These are phyloP conservation scores for Fusarium luffae DNA, from an alignment of 2,329 filamentous ascomycete genomes.

Conservation along the genomic window DNA sequence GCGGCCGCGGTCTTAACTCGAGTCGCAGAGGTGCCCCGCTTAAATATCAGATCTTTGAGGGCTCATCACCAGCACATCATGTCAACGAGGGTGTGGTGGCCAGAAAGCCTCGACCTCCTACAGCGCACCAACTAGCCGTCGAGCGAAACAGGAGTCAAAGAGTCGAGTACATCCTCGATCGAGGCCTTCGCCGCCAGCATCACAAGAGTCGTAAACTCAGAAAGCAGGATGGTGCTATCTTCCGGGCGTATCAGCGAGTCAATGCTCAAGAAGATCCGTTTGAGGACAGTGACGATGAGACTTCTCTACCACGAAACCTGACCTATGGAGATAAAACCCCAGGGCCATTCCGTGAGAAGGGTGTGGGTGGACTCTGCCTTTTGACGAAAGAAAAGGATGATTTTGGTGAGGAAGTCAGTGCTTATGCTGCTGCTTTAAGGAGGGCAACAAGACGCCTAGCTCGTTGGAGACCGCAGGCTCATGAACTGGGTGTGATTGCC, in stretches of 20 bases:
- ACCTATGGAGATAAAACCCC: constrained; percentile 47
- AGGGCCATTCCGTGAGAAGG: constrained; percentile 63
- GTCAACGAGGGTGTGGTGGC: constrained; percentile 66
- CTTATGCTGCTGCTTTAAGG: constrained; percentile 73
- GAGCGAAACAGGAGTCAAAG: constrained; percentile 81
- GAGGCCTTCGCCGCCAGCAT: constrained; percentile 75
- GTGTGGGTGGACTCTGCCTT: constrained; percentile 72
- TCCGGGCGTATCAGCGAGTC: constrained; percentile 73
- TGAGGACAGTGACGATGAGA: constrained; percentile 72
- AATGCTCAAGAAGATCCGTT: constrained; percentile 66
- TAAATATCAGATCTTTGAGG: constrained; percentile 70
- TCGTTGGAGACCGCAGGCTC: constrained; percentile 70
- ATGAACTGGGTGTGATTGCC: constrained; percentile 59
- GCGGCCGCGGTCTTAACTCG: constrained; percentile 42
- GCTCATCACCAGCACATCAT: constrained; percentile 68
- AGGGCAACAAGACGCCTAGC: constrained; percentile 72
- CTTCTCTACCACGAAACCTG: constrained; percentile 51
- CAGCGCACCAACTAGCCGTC: constrained; percentile 83
- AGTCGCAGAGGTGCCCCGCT: constrained; percentile 60
- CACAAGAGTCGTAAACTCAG: constrained; percentile 71
- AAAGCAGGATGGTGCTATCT: constrained; percentile 72
- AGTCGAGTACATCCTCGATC: constrained; percentile 83
- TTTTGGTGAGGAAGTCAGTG: constrained; percentile 78
- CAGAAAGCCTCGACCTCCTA: constrained; percentile 77
- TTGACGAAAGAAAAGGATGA: constrained; percentile 74